Conservation (phyloP, 306 rosid genomes). For the Begonia peltatifolia region DNA sequence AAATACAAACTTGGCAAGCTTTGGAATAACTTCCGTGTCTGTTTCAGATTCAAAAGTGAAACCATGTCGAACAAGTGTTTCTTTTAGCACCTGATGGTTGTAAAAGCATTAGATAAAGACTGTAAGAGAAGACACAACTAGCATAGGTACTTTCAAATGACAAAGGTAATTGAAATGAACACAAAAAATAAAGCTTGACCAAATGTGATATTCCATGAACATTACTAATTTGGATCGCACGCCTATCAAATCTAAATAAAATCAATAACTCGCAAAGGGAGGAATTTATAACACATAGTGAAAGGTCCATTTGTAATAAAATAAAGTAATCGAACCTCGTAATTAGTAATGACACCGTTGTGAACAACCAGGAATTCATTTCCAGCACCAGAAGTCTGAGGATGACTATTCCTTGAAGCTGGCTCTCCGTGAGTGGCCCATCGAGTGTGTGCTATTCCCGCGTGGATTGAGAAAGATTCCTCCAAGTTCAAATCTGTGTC, state of each 20-base stretch:
- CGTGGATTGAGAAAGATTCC: slow-evolving; percentile 46
- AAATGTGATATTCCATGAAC: neutral
- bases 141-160: no score
- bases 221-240: neutral
- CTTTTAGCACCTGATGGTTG: slow-evolving; percentile 72
- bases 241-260: neutral
- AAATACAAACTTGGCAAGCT: slow-evolving; percentile 85
- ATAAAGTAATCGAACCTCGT: slow-evolving; percentile 41
- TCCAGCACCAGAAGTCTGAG: slow-evolving; percentile 64
- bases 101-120: slow-evolving; percentile 5
- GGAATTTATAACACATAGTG: neutral
- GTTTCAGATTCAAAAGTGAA: slow-evolving; percentile 83
- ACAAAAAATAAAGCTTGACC: no score
- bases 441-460: slow-evolving; percentile 93
- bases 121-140: neutral
- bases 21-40: slow-evolving; percentile 95
- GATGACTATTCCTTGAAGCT: slow-evolving; percentile 86
- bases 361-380: slow-evolving; percentile 91
- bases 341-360: slow-evolving; percentile 82
- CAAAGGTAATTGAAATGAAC: no score
- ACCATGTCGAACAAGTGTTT: slow-evolving; percentile 67
- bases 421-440: slow-evolving; percentile 99
- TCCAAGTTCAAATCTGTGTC: slow-evolving; percentile 53
- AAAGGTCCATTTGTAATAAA: neutral
- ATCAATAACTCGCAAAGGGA: neutral